phyloP scores from a whole-genome alignment of 306 rosid species.

The Pyrus betulifolia region DNA sequence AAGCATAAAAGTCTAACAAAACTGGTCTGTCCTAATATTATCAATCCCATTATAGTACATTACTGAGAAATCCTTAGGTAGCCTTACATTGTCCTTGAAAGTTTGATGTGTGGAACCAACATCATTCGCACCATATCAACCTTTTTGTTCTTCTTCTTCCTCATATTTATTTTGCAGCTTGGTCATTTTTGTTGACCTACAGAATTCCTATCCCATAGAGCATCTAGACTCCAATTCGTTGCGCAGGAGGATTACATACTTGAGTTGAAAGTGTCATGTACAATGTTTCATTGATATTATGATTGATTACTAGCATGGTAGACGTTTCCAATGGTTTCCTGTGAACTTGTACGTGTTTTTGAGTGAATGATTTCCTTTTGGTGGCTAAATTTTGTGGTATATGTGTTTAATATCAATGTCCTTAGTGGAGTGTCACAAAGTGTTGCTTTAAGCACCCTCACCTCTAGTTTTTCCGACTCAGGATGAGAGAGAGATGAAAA shows the following conservation, averaged over 20 bases:
- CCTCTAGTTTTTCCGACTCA: slow-evolving; percentile 22
- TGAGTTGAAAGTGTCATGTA: not conserved
- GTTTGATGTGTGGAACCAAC: not conserved
- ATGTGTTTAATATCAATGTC: not conserved
- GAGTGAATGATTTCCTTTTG: not conserved
- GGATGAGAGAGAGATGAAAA: slow-evolving; percentile 96
- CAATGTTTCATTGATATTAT: not conserved
- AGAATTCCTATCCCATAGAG: not conserved
- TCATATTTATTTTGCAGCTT: not conserved
- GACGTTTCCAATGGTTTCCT: not conserved
- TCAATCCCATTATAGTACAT: not conserved
- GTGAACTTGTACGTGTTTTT: not conserved
- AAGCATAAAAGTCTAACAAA: not conserved
- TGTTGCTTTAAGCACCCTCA: not conserved
- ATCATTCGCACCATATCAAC: not conserved
- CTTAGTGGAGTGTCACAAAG: not conserved
- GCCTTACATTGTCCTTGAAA: not conserved
- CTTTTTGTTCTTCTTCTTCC: not conserved
- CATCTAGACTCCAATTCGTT: not conserved
- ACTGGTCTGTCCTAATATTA: not conserved
- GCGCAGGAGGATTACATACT: not conserved
- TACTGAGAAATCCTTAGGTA: not conserved
- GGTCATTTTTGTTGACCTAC: not conserved
- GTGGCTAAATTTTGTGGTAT: not conserved
- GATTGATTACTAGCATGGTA: not conserved